phyloP scores from a whole-genome alignment of 306 rosid species.

The Vigna hirtella region DNA sequence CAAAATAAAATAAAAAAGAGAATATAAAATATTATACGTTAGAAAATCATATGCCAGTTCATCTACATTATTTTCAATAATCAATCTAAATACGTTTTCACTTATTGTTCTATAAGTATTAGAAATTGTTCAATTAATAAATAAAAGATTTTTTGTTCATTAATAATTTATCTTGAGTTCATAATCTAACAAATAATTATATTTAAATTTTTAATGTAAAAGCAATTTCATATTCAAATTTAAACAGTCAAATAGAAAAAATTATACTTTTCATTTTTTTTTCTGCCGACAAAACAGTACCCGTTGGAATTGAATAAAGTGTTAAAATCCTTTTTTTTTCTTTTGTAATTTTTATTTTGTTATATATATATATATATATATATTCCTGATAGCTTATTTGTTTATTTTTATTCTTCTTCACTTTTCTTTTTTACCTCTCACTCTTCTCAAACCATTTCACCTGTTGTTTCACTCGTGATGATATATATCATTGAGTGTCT shows the following conservation, averaged over 20 bases:
- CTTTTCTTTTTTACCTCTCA: neutral
- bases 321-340: no score
- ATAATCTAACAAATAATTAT: no score
- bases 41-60: no score
- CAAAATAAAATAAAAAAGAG: no score
- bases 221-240: neutral
- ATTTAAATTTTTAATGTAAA: neutral
- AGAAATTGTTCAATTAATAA: no score
- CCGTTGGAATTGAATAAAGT: neutral
- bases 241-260: neutral
- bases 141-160: no score
- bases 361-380: neutral
- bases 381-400: fast-evolving
- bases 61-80: no score
- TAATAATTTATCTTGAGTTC: no score
- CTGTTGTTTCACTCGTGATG: neutral
- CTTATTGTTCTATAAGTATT: no score
- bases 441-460: neutral
- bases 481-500: neutral
- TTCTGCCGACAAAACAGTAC: slow-evolving; percentile 7
- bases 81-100: no score
- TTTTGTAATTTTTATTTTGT: no score
- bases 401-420: neutral
- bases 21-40: no score
- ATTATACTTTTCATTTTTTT: neutral